Conservation (phyloP, 305 asterid genomes). For the Galium porrigens region DNA sequence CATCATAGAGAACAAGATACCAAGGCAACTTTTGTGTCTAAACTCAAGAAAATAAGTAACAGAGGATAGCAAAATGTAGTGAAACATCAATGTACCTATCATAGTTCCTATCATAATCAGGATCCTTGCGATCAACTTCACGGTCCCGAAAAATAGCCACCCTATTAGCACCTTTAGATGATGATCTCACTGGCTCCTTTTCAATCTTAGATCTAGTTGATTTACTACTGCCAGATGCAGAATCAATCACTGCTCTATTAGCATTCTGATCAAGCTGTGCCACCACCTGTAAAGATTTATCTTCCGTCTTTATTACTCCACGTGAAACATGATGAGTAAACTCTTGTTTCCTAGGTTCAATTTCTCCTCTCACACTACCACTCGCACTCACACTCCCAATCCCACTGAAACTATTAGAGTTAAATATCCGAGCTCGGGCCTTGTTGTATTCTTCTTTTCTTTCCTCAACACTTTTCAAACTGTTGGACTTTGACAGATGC, state of each 20-base stretch:
- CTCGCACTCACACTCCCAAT: constrained; percentile 33
- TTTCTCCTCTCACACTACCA: constrained; percentile 43
- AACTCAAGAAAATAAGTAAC: neutral
- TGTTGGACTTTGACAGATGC: constrained; percentile 43
- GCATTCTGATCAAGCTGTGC: constrained; percentile 33
- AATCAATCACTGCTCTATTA: constrained; percentile 48
- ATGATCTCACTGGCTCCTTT: constrained; percentile 60
- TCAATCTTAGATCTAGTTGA: constrained; percentile 63
- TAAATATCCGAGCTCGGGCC: constrained; percentile 96
- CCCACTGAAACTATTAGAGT: constrained; percentile 50
- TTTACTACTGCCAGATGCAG: constrained; percentile 57
- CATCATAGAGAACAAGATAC: neutral
- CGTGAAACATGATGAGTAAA: constrained; percentile 39
- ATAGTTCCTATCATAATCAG: constrained; percentile 84
- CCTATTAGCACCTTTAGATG: constrained; percentile 47
- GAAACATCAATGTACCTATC: constrained; percentile 41
- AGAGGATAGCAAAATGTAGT: neutral
- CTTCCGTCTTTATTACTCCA: constrained; percentile 43
- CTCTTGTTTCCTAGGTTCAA: constrained; percentile 49
- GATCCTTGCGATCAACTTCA: constrained; percentile 84
- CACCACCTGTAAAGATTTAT: constrained; percentile 29
- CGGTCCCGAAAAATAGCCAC: constrained; percentile 96
- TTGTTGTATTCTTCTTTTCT: constrained; percentile 90
- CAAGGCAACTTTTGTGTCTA: neutral
- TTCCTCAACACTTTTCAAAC: constrained; percentile 86